phyloP scores from a whole-genome alignment of 805 yeast genomes.

The Lipomyces kockii region DNA sequence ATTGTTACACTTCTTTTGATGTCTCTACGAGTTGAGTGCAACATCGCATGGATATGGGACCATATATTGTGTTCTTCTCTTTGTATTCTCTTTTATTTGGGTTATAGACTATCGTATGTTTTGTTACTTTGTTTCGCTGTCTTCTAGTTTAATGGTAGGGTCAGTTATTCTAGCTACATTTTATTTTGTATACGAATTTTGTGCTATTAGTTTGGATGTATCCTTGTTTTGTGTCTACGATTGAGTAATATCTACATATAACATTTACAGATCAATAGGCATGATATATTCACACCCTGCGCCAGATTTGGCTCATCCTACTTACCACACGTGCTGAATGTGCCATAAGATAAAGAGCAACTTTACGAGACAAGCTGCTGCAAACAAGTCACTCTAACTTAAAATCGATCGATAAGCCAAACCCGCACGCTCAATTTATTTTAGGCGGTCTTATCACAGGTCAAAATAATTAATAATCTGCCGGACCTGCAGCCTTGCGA shows the following conservation, averaged over 20 bases:
- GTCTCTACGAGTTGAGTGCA: background rate
- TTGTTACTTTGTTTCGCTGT: background rate
- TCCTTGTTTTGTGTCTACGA: background rate
- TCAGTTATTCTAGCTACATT: background rate
- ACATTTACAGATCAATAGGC: background rate
- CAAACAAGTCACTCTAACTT: too few species aligned
- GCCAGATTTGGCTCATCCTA: too few species aligned
- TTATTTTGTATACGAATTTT: background rate
- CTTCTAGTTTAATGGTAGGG: background rate
- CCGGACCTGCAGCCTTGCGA: too few species aligned
- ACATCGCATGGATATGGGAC: background rate
- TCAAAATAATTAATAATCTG: too few species aligned
- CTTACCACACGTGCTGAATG: background rate
- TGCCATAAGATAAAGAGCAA: too few species aligned
- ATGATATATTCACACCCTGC: too few species aligned
- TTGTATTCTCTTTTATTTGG: conserved; percentile 4
- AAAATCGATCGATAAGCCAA: too few species aligned
- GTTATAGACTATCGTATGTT: background rate
- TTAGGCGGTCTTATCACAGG: too few species aligned
- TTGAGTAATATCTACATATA: background rate
- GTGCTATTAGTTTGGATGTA: background rate
- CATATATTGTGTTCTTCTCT: background rate
- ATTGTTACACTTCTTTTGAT: background rate
- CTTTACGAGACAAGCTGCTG: too few species aligned
- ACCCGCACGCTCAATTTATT: too few species aligned